Percentiles rank a stretch among this genome's conserved stretches.
phyloP scores from a whole-genome alignment of 345 rosid species.

The Citrus australasica region DNA sequence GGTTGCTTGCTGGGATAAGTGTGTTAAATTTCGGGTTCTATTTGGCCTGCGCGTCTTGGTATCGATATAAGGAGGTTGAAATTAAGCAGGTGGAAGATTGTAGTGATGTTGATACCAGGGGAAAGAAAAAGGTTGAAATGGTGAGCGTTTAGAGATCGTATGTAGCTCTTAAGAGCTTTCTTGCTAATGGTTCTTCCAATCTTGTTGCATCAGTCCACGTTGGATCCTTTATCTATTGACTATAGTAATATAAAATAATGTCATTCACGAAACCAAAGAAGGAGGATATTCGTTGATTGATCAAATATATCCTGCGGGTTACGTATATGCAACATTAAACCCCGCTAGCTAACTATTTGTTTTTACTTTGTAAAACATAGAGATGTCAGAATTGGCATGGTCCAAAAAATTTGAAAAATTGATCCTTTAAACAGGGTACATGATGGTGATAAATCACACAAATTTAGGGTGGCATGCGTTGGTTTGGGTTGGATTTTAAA shows the following conservation, averaged over 20 bases:
- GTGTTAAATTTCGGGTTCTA: slow-evolving; percentile 45
- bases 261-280: not conserved
- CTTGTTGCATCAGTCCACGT: not conserved
- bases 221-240: not conserved
- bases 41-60: slow-evolving; percentile 61
- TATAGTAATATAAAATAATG: not conserved
- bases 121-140: slow-evolving; percentile 12
- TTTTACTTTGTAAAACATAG: not conserved
- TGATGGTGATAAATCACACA: no score
- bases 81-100: slow-evolving; percentile 12
- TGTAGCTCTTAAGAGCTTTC: not conserved
- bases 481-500: no score
- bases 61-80: slow-evolving; percentile 45
- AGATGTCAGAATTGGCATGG: no score
- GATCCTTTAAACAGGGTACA: no score
- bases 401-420: no score
- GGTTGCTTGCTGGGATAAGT: slow-evolving; percentile 23
- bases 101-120: slow-evolving; percentile 5
- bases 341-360: not conserved
- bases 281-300: not conserved
- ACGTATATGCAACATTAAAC: not conserved
- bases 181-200: not conserved
- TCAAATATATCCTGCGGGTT: not conserved
- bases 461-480: no score
- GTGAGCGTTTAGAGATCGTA: not conserved